Conservation (phyloP, 164 flowering plant species). For the Tetracentron sinense region DNA sequence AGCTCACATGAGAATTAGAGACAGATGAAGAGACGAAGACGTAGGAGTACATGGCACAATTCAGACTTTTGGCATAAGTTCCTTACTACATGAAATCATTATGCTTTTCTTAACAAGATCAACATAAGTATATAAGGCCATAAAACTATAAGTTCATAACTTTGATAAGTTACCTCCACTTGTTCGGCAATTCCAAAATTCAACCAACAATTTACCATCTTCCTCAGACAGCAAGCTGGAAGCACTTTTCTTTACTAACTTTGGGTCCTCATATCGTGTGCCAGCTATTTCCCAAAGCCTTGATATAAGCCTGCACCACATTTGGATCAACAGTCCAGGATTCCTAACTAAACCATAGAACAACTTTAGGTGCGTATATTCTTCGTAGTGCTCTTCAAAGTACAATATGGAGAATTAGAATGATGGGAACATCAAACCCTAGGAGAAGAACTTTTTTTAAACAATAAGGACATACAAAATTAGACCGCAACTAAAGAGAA, state of each 20-base stretch:
- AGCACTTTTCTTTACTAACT: constrained; percentile 48
- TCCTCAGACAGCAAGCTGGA: constrained; percentile 37
- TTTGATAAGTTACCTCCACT: constrained; percentile 52
- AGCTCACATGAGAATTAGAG: too few species aligned
- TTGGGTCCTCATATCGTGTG: constrained; percentile 55
- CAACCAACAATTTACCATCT: constrained; percentile 26
- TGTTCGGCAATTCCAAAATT: constrained; percentile 57
- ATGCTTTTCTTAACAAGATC: too few species aligned
- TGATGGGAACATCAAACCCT: not conserved
- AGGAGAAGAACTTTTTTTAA: not conserved
- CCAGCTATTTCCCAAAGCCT: constrained; percentile 78
- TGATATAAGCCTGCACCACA: constrained; percentile 51
- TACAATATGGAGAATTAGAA: not conserved
- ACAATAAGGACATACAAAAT: constrained; percentile 1
- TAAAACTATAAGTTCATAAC: not conserved
- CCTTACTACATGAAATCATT: too few species aligned
- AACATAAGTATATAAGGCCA: not conserved
- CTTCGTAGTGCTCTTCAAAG: too few species aligned
- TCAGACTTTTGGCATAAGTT: too few species aligned
- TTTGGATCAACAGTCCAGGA: not conserved
- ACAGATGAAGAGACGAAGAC: too few species aligned
- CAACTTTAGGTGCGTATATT: not conserved
- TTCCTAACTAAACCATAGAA: not conserved
- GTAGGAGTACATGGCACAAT: too few species aligned
- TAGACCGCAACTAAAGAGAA: not conserved